Percentiles rank a stretch among this genome's conserved stretches.
phyloP scores from a whole-genome alignment of 2,329 filamentous ascomycete species.

The Penicillium corylophilum region DNA sequence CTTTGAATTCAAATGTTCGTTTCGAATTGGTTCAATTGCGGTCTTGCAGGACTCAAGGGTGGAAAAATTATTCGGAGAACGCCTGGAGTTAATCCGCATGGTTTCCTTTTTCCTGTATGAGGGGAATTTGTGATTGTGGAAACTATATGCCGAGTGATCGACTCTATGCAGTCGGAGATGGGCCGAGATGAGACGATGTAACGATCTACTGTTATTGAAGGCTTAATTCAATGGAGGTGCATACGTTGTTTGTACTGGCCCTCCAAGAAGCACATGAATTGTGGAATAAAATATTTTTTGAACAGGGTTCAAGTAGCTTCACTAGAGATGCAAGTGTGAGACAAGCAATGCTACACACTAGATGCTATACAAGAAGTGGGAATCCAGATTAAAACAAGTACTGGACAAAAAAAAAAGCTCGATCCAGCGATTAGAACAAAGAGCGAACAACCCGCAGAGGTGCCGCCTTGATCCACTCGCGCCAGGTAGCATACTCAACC shows the following conservation, averaged over 20 bases:
- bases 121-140: neutral
- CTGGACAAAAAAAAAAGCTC: neutral
- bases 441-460: conserved; percentile 21
- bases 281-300: neutral
- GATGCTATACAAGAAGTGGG: neutral
- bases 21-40: neutral
- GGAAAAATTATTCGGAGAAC: too few relatives aligned
- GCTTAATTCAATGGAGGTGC: neutral
- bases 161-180: neutral
- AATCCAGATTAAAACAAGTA: neutral
- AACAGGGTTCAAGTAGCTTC: neutral
- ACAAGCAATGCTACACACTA: neutral
- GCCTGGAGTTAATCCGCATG: neutral
- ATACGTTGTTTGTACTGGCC: too few relatives aligned
- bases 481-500: conserved; percentile 23
- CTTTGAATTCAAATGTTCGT: neutral
- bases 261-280: neutral
- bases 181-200: neutral
- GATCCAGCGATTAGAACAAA: conserved; percentile 5
- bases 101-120: neutral
- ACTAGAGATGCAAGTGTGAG: neutral
- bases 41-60: neutral
- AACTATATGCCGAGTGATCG: neutral
- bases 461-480: conserved; percentile 20
- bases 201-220: neutral